Evolutionary conservation across 495 filamentous ascomycete species (phyloP), one percentile per base, ranked within the genome.

Genomic region (Hypoxylon cercidicola): DNA sequence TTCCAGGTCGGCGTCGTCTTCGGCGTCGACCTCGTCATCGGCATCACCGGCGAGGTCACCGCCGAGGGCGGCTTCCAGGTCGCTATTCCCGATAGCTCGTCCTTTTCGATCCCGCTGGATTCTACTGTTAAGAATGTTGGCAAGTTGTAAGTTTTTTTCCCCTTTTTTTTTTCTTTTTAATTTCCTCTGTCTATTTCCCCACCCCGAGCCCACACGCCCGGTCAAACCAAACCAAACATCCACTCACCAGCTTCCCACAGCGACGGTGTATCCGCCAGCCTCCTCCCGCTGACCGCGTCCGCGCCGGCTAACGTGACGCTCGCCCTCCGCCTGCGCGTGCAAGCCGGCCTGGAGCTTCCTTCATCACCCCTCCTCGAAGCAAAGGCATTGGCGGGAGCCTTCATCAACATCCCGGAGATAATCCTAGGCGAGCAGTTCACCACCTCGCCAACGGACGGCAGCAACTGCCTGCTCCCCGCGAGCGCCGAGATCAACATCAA

Each of bases 1-100:
- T 74, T 74, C 59, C 51, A 62, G 53, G 64, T 72, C 28, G 73
- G 69, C n/a, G 39, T 75, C 40, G 60, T 62, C 11, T 72, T 76
- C 40, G 37, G 47, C 34, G 56, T 74, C 0, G 68, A 73, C 54
- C 66, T 76, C 9, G 66, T 76, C 0, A 4, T 75, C 1, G 47
- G 55, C n/a, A 37, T 76, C 37, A 50, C 43, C 0, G 64, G 56
- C 40, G 58, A 65, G 39, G 49, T 74, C 40, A 43, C 64, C 7
- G 34, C 68, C 1, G 43, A 69, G 5, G 71, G 66, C 9, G 74
- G 72, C 0, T 76, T 76, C 65, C 61, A 76, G 30, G 62, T 75
- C 2, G 52, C 63, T 20, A 75, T 76, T 41, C 72, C 74, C 1
- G 66, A 74, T 41, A 66, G 62, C 15, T 66, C 74, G 7, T 54